Evolutionary conservation across 2,329 filamentous ascomycete species (phyloP), one percentile per base, ranked within the genome.

Genomic region (Alternaria brassicae): DNA sequence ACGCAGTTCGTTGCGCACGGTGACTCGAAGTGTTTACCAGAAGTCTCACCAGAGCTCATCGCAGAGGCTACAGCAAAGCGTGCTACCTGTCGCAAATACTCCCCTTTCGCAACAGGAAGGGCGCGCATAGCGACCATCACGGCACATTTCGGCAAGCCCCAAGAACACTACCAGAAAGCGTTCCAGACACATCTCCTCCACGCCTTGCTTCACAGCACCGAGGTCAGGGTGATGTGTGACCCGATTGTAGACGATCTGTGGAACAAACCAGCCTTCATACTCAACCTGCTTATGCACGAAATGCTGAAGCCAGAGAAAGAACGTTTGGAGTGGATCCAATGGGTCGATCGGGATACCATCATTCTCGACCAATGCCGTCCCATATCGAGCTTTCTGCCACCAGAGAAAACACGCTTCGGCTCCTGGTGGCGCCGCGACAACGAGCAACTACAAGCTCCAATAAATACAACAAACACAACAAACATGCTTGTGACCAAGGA

Each of bases 191-290:
- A 82, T 58, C 67, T 78, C 15, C 36, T 54, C 2, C 50, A 49
- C 15, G 37, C 56, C 9, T n/a, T 55, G 36, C 65, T 80, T 28
- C 77, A 80, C 41, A 77, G 79, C 4, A 81, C 81, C 39, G 77
- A 79, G 7, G 66, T 81, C 6, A 75, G 79, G 39, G 74, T 82
- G 6, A 69, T 82, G 45, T 79, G 79, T 5, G 72, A 79, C 34
- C 63, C 75, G 2, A 71, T 83, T 1, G 67, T 82, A 15, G 79
- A 81, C 48, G 77, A 79, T 37, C 72, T 80, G 5, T 82, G 81
- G 80, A 79, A 76, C 47, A 82, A 82, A 53, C 75, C 76, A 2
- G 81, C 79, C 2, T 81, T 81, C 60, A 77, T 82, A 30, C 69
- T 81, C 9, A 72, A 74, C 10, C 63, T 81, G 6, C 65, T 81